phyloP scores from a whole-genome alignment of 371 early-diverging fungal species.

The Coemansia sp. region DNA sequence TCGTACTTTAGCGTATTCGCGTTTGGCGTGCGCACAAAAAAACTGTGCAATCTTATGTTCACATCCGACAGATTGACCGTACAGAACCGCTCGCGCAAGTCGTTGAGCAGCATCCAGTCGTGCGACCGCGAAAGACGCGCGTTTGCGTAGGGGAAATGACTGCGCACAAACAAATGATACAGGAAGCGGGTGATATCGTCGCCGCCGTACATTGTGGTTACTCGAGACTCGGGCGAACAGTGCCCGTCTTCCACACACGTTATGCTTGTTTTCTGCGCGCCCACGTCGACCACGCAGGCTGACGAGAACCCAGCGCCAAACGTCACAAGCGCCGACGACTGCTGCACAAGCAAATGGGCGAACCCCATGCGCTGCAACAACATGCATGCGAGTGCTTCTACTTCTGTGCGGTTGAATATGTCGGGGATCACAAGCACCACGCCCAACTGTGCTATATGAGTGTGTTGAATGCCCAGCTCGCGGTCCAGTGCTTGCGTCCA shows the following conservation, averaged over 20 bases:
- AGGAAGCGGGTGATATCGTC: conserved; percentile 83
- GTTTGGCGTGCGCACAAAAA: conserved; percentile 75
- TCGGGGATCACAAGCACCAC: conserved; percentile 82
- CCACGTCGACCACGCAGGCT: conserved; percentile 88
- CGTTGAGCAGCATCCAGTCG: conserved; percentile 72
- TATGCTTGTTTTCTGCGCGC: conserved; percentile 83
- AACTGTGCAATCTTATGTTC: conserved; percentile 75
- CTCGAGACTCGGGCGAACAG: conserved; percentile 67
- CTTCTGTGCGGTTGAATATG: conserved; percentile 62
- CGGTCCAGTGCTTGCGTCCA: conserved; percentile 70
- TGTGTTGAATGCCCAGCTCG: conserved; percentile 68
- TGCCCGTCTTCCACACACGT: conserved; percentile 86
- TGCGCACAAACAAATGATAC: conserved; percentile 61
- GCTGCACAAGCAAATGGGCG: conserved; percentile 69
- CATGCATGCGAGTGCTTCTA: conserved; percentile 65
- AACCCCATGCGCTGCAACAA: conserved; percentile 77
- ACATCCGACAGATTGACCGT: conserved; percentile 83
- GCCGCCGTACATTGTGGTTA: conserved; percentile 69
- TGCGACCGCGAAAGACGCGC: conserved; percentile 62
- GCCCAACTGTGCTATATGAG: conserved; percentile 63
- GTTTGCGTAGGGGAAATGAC: conserved; percentile 75
- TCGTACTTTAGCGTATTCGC: conserved; percentile 70
- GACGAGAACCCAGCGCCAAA: conserved; percentile 86
- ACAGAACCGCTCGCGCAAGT: conserved; percentile 76
- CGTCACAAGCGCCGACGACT: conserved; percentile 79